phyloP scores from a whole-genome alignment of 2,329 filamentous ascomycete genomes.

The Xylogone sp. region DNA sequence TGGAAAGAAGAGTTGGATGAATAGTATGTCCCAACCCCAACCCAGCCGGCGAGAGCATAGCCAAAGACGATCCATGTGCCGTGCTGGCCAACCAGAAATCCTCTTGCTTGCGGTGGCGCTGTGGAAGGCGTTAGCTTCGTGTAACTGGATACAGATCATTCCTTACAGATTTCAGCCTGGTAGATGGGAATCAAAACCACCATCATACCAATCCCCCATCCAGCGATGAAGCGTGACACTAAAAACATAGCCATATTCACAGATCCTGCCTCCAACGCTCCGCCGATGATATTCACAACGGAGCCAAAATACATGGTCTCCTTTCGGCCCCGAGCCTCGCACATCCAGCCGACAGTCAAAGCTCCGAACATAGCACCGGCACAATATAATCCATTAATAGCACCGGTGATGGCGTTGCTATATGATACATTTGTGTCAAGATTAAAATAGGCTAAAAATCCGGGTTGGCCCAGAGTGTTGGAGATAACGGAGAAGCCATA shows the following conservation, averaged over 20 bases:
- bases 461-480: slow-evolving; percentile 1
- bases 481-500: slow-evolving; percentile 1
- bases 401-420: not conserved
- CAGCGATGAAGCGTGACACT: slow-evolving; percentile 1
- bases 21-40: not conserved
- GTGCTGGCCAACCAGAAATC: slow-evolving; percentile 2
- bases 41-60: slow-evolving; percentile 1
- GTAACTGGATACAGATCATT: not conserved
- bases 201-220: not conserved
- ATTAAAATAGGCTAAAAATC: not conserved
- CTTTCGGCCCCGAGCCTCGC: slow-evolving; percentile 1
- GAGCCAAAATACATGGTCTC: not conserved
- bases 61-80: not conserved
- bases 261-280: slow-evolving; percentile 1
- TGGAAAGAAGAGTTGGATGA: not conserved
- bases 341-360: slow-evolving; percentile 1
- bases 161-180: not conserved
- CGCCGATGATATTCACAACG: not conserved
- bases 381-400: not conserved
- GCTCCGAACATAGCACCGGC: not conserved
- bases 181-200: slow-evolving; percentile 1
- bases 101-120: not conserved
- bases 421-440: not conserved
- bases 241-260: slow-evolving; percentile 1
- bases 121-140: not conserved